Percentiles rank a stretch among this genome's conserved stretches.
These are phyloP conservation scores for Gracilaria gracilis DNA, from an alignment of 23 red algal genomes.

Conservation along the genomic window DNA sequence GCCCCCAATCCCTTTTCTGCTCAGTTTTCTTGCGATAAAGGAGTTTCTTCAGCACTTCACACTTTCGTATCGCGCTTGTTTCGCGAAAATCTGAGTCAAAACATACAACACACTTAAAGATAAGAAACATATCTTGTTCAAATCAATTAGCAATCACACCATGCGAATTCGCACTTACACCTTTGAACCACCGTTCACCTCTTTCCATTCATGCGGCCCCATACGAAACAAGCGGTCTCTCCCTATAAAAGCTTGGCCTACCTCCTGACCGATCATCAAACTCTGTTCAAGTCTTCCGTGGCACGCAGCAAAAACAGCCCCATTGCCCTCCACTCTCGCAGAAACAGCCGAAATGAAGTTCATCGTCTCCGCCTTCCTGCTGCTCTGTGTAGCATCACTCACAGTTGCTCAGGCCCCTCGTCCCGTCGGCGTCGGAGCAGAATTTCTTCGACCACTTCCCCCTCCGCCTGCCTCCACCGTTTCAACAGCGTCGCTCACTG, in stretches of 20 bases:
- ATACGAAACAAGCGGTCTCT: background rate
- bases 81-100: background rate
- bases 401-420: slow-evolving; percentile 7
- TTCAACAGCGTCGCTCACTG: background rate
- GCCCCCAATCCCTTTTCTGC: too few relatives aligned
- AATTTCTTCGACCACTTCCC: slow-evolving; percentile 1
- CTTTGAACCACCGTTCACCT: background rate
- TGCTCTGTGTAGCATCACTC: background rate
- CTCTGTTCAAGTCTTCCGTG: too few relatives aligned
- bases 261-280: too few relatives aligned
- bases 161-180: background rate
- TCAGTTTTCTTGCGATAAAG: too few relatives aligned
- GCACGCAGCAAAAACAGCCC: too few relatives aligned
- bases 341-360: background rate
- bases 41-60: too few relatives aligned
- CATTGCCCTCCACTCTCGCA: background rate
- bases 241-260: too few relatives aligned
- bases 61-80: background rate
- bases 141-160: background rate
- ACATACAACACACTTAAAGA: background rate
- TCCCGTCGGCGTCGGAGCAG: slow-evolving; percentile 11
- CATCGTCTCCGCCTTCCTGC: background rate
- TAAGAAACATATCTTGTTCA: background rate
- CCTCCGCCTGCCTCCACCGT: background rate
- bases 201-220: background rate